phyloP scores from a whole-genome alignment of 352 stramenopile genomes.

The Globisporangium sylvaticum region DNA sequence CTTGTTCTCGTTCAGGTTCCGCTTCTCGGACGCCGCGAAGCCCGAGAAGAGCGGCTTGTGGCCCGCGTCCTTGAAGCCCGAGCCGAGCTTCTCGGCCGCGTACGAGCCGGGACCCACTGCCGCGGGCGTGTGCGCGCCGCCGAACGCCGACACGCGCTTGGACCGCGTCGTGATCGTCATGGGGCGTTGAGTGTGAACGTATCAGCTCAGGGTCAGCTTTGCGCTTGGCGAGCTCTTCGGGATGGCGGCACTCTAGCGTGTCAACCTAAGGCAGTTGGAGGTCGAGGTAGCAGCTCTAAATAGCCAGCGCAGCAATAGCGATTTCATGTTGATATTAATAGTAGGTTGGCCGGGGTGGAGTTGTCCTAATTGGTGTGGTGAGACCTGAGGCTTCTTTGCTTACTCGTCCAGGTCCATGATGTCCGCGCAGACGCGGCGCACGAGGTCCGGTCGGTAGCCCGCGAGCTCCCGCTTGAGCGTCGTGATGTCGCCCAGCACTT shows the following conservation, averaged over 20 bases:
- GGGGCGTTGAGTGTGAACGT: background rate
- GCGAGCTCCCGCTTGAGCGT: slow-evolving; percentile 42
- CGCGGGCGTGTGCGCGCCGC: slow-evolving; percentile 35
- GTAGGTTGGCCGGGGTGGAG: background rate
- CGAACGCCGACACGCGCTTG: slow-evolving; percentile 67
- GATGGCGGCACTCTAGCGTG: background rate
- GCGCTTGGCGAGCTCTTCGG: background rate
- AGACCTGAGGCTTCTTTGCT: slow-evolving; percentile 1
- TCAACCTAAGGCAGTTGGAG: background rate
- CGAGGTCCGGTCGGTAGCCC: slow-evolving; percentile 51
- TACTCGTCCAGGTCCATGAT: slow-evolving; percentile 29
- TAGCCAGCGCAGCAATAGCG: background rate
- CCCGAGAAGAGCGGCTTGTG: slow-evolving; percentile 50
- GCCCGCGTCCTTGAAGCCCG: slow-evolving; percentile 39
- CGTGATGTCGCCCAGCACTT: slow-evolving; percentile 42
- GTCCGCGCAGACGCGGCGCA: slow-evolving; percentile 39
- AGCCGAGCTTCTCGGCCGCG: slow-evolving; percentile 38
- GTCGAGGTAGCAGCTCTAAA: background rate
- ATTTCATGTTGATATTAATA: slow-evolving; percentile 7
- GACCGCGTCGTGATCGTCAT: slow-evolving; percentile 83
- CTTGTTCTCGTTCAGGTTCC: slow-evolving; percentile 77
- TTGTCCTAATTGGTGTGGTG: background rate
- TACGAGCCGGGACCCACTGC: slow-evolving; percentile 68
- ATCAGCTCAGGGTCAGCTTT: background rate
- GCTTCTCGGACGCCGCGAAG: slow-evolving; percentile 65